Evolutionary conservation across 176 grass and related monocot species (phyloP).

Genomic region (barley (Hordeum vulgare)): DNA sequence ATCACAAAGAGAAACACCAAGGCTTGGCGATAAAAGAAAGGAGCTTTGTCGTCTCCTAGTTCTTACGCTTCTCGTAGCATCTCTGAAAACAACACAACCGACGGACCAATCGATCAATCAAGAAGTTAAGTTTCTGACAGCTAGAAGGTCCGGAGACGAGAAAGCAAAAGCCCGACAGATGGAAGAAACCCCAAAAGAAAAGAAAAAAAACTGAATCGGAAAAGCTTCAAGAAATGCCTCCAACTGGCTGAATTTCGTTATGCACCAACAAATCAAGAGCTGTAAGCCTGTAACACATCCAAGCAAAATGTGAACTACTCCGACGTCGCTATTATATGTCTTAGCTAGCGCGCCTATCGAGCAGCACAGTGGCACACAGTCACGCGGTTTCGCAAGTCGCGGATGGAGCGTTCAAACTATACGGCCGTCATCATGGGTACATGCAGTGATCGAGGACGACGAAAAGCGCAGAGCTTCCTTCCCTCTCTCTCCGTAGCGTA

Average conservation of each 20-base stretch:
- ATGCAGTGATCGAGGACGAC: not conserved
- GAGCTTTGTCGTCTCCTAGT: not conserved
- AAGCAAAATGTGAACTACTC: not conserved
- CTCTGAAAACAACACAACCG: not conserved
- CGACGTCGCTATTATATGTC: not conserved
- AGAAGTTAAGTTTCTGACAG: not conserved
- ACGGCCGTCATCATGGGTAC: not conserved
- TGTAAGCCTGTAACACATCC: not conserved
- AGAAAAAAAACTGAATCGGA: not conserved
- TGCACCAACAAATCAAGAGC: not conserved
- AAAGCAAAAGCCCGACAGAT: not conserved
- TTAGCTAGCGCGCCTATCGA: not conserved
- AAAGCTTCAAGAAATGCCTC: not conserved
- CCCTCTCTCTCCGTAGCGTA: not conserved
- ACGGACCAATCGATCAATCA: not conserved
- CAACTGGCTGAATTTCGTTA: not conserved
- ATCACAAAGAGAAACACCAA: not conserved
- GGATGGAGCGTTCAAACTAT: conserved; percentile 1
- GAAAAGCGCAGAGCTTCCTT: not conserved
- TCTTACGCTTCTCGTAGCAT: not conserved
- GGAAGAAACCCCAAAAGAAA: not conserved
- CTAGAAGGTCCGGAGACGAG: not conserved
- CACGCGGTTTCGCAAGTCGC: not conserved
- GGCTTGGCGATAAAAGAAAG: not conserved
- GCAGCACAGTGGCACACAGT: not conserved